Conservation (phyloP, 2,329 filamentous ascomycete genomes). For the Diplodia corticola region DNA sequence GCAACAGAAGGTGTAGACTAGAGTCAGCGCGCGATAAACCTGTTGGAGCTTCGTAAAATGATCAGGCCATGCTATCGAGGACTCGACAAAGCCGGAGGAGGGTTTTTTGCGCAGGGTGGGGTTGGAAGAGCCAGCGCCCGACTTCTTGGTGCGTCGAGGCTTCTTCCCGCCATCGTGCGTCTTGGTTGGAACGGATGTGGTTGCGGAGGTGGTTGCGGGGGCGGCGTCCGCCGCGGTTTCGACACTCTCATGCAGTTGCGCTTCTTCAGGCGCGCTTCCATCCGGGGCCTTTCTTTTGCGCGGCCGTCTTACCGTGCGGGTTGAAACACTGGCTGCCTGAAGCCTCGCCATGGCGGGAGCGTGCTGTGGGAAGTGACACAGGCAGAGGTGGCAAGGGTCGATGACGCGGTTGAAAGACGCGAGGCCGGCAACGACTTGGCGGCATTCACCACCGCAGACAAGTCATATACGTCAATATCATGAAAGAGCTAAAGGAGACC, state of each 20-base stretch:
- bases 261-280: constrained; percentile 22
- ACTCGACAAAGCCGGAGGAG: constrained; percentile 54
- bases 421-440: constrained; percentile 12
- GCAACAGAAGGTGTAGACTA: constrained; percentile 93
- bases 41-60: constrained; percentile 71
- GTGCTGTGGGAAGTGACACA: constrained; percentile 1
- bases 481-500: not conserved
- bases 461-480: no score
- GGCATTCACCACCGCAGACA: not conserved
- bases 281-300: constrained; percentile 41
- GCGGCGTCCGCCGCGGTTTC: constrained; percentile 15
- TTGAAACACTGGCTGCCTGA: constrained; percentile 48
- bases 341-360: constrained; percentile 38
- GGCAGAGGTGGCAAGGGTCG: not conserved
- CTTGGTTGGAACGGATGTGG: constrained; percentile 56
- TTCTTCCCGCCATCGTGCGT: constrained; percentile 58
- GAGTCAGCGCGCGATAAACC: constrained; percentile 80
- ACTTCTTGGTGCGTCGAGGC: constrained; percentile 48
- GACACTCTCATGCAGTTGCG: constrained; percentile 25
- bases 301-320: constrained; percentile 47
- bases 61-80: constrained; percentile 68
- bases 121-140: constrained; percentile 33
- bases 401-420: constrained; percentile 17
- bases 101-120: constrained; percentile 44
- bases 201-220: constrained; percentile 31